Percentiles rank a stretch among this genome's conserved stretches.
These are phyloP conservation scores for Monilinia polystroma DNA, from an alignment of 2,329 filamentous ascomycete species.

Conservation along the genomic window DNA sequence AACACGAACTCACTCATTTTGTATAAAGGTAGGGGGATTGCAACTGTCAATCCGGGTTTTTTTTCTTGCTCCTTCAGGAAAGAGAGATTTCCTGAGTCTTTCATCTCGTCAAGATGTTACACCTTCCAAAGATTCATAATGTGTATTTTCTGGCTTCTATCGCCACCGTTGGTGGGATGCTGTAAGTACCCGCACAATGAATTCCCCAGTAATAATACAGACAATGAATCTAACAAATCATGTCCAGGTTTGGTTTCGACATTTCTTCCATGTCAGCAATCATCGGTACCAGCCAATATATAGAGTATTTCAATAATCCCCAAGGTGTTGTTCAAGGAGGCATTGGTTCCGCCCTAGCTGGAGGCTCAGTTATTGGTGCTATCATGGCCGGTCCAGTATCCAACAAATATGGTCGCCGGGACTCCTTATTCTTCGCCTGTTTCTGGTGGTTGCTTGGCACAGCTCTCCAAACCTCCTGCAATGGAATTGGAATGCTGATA, in stretches of 20 bases:
- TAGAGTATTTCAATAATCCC: slow-evolving; percentile 48
- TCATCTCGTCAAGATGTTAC: slow-evolving; percentile 21
- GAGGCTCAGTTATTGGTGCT: slow-evolving; percentile 65
- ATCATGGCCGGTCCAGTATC: slow-evolving; percentile 57
- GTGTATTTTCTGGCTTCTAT: slow-evolving; percentile 31
- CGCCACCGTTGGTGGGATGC: slow-evolving; percentile 29
- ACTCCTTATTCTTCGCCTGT: slow-evolving; percentile 42
- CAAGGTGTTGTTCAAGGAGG: slow-evolving; percentile 42
- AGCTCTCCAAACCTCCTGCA: slow-evolving; percentile 21
- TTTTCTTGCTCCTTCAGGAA: background rate
- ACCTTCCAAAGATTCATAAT: slow-evolving; percentile 30
- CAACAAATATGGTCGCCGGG: slow-evolving; percentile 53
- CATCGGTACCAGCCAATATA: slow-evolving; percentile 51
- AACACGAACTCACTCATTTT: background rate
- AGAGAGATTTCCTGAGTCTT: background rate
- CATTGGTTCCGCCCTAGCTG: slow-evolving; percentile 61
- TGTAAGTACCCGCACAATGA: slow-evolving; percentile 12
- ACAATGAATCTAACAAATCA: background rate
- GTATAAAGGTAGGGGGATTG: slow-evolving; percentile 4
- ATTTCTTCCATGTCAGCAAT: slow-evolving; percentile 58
- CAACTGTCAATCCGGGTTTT: background rate
- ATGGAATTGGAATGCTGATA: slow-evolving; percentile 48
- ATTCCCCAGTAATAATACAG: background rate
- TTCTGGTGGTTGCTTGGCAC: slow-evolving; percentile 25
- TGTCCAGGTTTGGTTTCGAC: slow-evolving; percentile 45